Evolutionary conservation across 1,284 basidiomycete species (phyloP).

Genomic region (Papiliotrema flavescens): DNA sequence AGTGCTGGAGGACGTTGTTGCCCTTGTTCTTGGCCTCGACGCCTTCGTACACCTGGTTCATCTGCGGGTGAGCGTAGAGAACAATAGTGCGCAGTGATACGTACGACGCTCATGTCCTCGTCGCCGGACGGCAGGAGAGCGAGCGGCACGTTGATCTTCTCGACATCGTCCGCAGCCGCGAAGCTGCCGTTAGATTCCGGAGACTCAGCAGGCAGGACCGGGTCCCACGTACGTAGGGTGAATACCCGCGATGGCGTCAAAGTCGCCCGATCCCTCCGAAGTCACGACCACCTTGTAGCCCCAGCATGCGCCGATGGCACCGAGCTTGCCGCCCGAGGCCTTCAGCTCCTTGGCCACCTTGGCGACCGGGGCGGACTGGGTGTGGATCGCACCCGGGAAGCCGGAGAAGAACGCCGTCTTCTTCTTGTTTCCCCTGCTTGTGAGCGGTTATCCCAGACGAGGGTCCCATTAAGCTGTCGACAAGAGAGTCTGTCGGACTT

Average conservation of each 20-base stretch:
- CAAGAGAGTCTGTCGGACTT: no score
- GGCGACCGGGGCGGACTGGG: slow-evolving; percentile 35
- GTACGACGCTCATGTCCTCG: slow-evolving; percentile 46
- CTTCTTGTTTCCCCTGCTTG: slow-evolving; percentile 24
- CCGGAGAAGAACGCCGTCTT: slow-evolving; percentile 32
- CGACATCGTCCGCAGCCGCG: slow-evolving; percentile 44
- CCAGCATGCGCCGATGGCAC: slow-evolving; percentile 50
- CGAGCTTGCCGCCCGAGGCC: slow-evolving; percentile 40
- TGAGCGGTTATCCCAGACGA: no score
- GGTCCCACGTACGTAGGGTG: slow-evolving; percentile 40
- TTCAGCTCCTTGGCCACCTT: slow-evolving; percentile 41
- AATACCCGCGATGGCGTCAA: slow-evolving; percentile 32
- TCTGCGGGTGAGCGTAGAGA: slow-evolving; percentile 10
- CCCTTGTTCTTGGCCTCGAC: slow-evolving; percentile 42
- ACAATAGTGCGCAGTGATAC: slow-evolving; percentile 4
- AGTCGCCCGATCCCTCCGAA: slow-evolving; percentile 18
- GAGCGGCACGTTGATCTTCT: slow-evolving; percentile 45
- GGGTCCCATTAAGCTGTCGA: no score
- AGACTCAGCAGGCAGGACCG: background rate
- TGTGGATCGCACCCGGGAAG: slow-evolving; percentile 34
- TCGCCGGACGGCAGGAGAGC: slow-evolving; percentile 49
- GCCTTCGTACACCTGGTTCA: slow-evolving; percentile 34
- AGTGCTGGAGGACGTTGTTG: slow-evolving; percentile 47
- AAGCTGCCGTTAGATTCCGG: slow-evolving; percentile 25
- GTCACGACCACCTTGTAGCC: slow-evolving; percentile 38